phyloP scores from a whole-genome alignment of 352 stramenopile species.

The Phytophthora sojae region DNA sequence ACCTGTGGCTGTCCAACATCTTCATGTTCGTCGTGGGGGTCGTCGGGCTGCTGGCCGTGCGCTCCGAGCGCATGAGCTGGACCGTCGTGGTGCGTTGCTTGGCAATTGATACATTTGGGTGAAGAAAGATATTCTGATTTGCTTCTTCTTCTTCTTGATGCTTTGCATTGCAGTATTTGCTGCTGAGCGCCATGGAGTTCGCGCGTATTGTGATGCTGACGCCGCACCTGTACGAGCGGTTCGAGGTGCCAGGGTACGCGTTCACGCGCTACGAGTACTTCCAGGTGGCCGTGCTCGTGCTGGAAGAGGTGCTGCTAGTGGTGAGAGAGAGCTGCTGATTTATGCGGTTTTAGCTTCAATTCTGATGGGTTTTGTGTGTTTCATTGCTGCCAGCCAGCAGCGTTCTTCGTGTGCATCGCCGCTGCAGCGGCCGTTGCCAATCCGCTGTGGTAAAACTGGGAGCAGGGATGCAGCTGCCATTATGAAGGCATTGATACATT shows the following conservation, averaged over 20 bases:
- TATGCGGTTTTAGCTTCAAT: background rate
- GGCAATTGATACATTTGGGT: conserved; percentile 10
- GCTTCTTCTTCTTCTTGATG: conserved; percentile 6
- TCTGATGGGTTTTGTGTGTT: conserved; percentile 4
- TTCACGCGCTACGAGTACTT: conserved; percentile 81
- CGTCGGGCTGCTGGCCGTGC: conserved; percentile 73
- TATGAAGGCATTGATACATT: conserved; percentile 8
- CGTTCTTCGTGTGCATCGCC: conserved; percentile 75
- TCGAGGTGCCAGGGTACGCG: conserved; percentile 56
- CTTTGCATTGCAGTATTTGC: conserved; percentile 58
- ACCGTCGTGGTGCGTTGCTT: conserved; percentile 65
- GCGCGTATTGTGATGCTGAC: conserved; percentile 73
- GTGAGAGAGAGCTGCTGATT: conserved; percentile 40
- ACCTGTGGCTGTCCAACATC: conserved; percentile 79
- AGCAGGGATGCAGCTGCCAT: conserved; percentile 3
- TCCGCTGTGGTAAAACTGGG: conserved; percentile 55
- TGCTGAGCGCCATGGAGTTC: conserved; percentile 78
- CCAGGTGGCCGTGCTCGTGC: conserved; percentile 68
- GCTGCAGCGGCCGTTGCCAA: conserved; percentile 66
- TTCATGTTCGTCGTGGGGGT: conserved; percentile 76
- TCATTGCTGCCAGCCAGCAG: conserved; percentile 50
- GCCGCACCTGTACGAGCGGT: conserved; percentile 70
- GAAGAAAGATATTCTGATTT: conserved; percentile 23
- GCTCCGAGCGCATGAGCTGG: conserved; percentile 82
- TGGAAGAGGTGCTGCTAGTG: conserved; percentile 75